Evolutionary conservation across 148 eudicot species (phyloP).

Genomic region (Diospyros lotus): DNA sequence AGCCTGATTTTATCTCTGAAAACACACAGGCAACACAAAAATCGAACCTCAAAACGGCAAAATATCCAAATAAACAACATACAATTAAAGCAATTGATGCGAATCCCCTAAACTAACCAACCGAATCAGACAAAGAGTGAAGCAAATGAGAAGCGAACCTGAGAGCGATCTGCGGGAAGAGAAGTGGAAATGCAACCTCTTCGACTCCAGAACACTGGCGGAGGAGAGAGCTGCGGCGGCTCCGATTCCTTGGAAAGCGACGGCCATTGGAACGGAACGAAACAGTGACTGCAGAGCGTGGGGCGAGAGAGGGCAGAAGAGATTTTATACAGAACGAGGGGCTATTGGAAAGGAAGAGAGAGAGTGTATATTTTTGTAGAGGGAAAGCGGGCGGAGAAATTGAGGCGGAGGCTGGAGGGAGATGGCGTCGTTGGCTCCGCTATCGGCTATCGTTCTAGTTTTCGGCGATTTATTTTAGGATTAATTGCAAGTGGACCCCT

Average conservation of each 20-base stretch:
- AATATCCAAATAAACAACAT: too few species aligned
- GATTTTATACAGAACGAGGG: background rate
- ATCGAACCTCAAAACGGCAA: background rate
- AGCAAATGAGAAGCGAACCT: conserved; percentile 22
- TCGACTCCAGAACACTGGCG: conserved; percentile 26
- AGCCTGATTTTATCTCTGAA: conserved; percentile 40
- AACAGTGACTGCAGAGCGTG: background rate
- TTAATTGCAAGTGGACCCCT: too few species aligned
- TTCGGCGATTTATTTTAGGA: too few species aligned
- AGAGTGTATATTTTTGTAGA: too few species aligned
- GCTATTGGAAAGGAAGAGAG: too few species aligned
- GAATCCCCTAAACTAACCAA: background rate
- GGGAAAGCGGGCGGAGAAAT: conserved; percentile 17
- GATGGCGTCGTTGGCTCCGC: background rate
- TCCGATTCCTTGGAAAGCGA: conserved; percentile 44
- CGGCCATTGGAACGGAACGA: conserved; percentile 37
- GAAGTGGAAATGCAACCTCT: conserved; percentile 17
- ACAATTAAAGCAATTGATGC: background rate
- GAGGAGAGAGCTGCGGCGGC: conserved; percentile 47
- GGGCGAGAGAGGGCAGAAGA: too few species aligned
- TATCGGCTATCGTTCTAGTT: too few species aligned
- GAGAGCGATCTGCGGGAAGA: conserved; percentile 24
- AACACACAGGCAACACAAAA: background rate
- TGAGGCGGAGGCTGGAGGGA: conserved; percentile 10
- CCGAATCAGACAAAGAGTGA: background rate